Conservation (phyloP, 495 filamentous ascomycete species). For the Oleoguttula mirabilis region DNA sequence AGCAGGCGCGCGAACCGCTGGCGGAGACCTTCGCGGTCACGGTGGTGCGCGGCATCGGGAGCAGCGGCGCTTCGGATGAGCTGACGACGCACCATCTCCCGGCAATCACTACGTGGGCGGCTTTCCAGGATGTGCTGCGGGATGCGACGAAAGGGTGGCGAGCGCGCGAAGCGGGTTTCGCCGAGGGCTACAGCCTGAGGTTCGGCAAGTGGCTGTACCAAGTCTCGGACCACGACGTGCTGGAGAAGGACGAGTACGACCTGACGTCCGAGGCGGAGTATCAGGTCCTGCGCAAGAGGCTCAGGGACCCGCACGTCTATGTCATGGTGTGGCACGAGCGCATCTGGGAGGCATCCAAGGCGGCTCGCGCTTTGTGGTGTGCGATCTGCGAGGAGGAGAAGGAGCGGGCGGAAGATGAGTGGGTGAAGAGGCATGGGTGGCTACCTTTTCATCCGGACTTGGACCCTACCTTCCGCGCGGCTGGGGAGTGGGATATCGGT, state of each 20-base stretch:
- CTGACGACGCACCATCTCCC: background rate
- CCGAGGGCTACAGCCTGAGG: background rate
- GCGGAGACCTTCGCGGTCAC: background rate
- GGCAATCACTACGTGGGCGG: background rate
- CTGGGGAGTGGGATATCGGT: too few relatives aligned
- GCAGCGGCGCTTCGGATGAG: background rate
- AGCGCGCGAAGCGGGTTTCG: background rate
- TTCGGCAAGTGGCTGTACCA: constrained; percentile 1
- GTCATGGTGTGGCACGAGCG: constrained; percentile 1
- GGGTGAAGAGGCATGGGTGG: too few relatives aligned
- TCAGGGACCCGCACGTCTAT: background rate
- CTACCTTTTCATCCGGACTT: too few relatives aligned
- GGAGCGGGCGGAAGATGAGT: too few relatives aligned
- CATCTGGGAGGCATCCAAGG: background rate
- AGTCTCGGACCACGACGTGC: background rate
- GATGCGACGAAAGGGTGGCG: background rate
- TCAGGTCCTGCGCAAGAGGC: background rate
- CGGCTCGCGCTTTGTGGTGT: too few relatives aligned
- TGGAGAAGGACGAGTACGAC: background rate
- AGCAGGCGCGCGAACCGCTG: background rate
- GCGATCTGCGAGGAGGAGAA: too few relatives aligned
- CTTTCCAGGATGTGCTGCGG: background rate
- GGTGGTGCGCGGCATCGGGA: background rate
- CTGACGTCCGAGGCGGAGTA: background rate
- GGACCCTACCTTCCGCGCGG: too few relatives aligned